phyloP scores from a whole-genome alignment of 768 basidiomycete species.

The Lactarius sp. region DNA sequence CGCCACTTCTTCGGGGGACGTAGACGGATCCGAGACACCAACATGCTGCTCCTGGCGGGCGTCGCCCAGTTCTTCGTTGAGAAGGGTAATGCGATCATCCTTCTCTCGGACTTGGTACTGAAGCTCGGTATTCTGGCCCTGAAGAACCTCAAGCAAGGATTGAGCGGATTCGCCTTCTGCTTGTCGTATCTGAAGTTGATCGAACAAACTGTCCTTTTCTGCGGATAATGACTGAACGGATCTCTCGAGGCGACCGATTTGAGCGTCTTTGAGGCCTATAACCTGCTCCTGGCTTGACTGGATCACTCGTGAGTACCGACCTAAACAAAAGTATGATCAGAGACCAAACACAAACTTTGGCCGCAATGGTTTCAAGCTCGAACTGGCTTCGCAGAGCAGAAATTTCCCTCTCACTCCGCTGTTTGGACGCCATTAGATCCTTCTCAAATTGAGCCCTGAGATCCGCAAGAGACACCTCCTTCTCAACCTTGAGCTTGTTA shows the following conservation, averaged over 20 bases:
- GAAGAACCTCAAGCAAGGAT: conserved; percentile 66
- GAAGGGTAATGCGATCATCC: conserved; percentile 61
- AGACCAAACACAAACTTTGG: conserved; percentile 52
- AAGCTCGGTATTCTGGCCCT: conserved; percentile 76
- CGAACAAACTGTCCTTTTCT: conserved; percentile 80
- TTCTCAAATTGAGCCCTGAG: conserved; percentile 68
- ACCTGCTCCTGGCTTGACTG: conserved; percentile 72
- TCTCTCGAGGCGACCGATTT: conserved; percentile 64
- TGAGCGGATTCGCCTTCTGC: conserved; percentile 85
- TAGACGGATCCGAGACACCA: conserved; percentile 41
- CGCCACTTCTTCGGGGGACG: conserved; percentile 60
- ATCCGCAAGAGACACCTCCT: conserved; percentile 55
- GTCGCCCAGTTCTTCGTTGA: conserved; percentile 68
- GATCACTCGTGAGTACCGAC: conserved; percentile 17
- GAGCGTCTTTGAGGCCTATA: conserved; percentile 50
- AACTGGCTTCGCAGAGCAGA: conserved; percentile 59
- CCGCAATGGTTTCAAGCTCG: conserved; percentile 68
- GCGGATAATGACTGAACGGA: conserved; percentile 61
- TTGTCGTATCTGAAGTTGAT: conserved; percentile 81
- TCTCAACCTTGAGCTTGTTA: conserved; percentile 53
- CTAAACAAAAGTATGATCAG: neutral
- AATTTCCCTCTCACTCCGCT: conserved; percentile 72
- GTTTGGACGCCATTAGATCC: conserved; percentile 55
- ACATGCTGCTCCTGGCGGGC: conserved; percentile 53
- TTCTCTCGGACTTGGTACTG: conserved; percentile 83